Conservation (phyloP, 2,329 filamentous ascomycete species). For the Ophiostoma ulmi region DNA sequence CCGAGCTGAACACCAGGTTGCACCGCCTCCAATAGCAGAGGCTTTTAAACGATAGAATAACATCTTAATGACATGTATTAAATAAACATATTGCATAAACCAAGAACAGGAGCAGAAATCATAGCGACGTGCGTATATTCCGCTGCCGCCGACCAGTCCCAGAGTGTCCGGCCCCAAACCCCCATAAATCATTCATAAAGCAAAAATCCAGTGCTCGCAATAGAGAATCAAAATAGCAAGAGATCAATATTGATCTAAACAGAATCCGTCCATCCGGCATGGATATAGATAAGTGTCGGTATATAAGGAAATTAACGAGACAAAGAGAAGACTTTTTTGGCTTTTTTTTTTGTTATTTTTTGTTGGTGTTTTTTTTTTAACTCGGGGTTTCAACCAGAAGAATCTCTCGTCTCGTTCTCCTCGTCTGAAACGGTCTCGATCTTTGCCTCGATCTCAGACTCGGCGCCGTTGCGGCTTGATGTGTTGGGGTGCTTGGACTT, state of each 20-base stretch:
- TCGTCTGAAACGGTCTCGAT: constrained; percentile 26
- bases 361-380: constrained; percentile 7
- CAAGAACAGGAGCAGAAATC: background rate
- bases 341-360: background rate
- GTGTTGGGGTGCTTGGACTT: constrained; percentile 29
- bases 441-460: constrained; percentile 34
- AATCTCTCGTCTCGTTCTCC: constrained; percentile 31
- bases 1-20: background rate
- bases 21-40: background rate
- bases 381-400: constrained; percentile 26
- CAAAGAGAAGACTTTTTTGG: constrained; percentile 14
- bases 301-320: constrained; percentile 15
- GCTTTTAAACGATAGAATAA: background rate
- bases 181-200: constrained; percentile 13
- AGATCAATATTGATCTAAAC: background rate
- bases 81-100: background rate
- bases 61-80: background rate
- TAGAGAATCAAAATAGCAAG: background rate
- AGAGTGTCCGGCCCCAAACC: constrained; percentile 7
- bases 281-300: constrained; percentile 6
- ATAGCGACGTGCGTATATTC: constrained; percentile 9
- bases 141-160: background rate
- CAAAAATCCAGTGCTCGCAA: constrained; percentile 16
- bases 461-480: constrained; percentile 25
- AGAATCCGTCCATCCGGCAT: constrained; percentile 14